Percentiles rank a stretch among this genome's conserved stretches.
Conservation (phyloP, 148 eudicot genomes). For the Dysphania ambrosioides region DNA sequence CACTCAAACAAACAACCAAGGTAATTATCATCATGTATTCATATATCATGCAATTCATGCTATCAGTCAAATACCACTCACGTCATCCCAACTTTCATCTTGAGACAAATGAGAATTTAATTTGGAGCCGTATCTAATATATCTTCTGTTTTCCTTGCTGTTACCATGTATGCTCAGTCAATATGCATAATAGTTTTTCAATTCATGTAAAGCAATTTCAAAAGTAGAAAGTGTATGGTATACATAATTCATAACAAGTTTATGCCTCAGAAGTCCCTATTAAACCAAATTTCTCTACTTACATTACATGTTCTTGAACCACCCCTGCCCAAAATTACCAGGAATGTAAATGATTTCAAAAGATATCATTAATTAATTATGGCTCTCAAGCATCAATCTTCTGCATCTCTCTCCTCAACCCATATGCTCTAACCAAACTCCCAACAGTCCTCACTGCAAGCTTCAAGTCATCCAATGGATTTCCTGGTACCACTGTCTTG, state of each 20-base stretch:
- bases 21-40: no score
- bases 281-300: constrained; percentile 7
- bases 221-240: constrained; percentile 1
- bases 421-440: constrained; percentile 86
- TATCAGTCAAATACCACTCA: no score
- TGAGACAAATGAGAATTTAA: no score
- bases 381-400: constrained; percentile 55
- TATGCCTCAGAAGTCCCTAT: constrained; percentile 1
- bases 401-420: constrained; percentile 82
- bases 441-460: constrained; percentile 94
- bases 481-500: constrained; percentile 87
- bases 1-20: no score
- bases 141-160: no score
- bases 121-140: no score
- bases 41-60: no score
- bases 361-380: neutral
- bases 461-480: constrained; percentile 83
- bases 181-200: neutral
- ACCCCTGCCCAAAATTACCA: neutral
- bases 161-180: no score
- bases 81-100: no score
- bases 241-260: constrained; percentile 9
- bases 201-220: neutral
- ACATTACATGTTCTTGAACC: constrained; percentile 2
- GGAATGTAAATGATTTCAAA: neutral